phyloP scores from a whole-genome alignment of 208 protist genomes.

The Tritrichomonas musculus region DNA sequence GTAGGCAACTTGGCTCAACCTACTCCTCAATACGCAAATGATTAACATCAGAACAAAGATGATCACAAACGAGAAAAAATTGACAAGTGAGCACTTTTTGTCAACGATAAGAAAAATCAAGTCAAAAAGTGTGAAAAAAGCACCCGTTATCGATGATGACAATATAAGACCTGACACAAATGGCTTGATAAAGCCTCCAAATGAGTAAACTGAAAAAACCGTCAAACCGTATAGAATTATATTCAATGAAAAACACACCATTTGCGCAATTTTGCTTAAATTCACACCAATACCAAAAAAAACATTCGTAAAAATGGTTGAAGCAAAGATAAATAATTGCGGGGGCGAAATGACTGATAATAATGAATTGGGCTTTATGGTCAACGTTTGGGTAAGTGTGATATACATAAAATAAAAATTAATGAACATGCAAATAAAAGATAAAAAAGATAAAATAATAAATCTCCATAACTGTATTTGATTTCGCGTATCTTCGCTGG shows the following conservation, averaged over 20 bases:
- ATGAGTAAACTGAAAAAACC: not conserved
- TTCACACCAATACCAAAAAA: not conserved
- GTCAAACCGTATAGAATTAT: not conserved
- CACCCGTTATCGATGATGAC: not conserved
- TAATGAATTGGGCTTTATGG: not conserved
- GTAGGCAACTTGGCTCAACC: not conserved
- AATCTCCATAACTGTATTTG: not conserved
- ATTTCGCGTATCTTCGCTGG: not conserved
- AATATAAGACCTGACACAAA: not conserved
- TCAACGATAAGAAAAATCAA: not conserved
- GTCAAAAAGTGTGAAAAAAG: not conserved
- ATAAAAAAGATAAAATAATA: not conserved
- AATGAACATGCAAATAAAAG: not conserved
- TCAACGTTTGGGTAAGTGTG: not conserved
- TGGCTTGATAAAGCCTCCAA: not conserved
- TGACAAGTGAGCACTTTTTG: not conserved
- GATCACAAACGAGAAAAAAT: not conserved
- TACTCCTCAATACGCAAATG: not conserved
- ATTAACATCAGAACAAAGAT: not conserved
- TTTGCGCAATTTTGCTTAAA: not conserved
- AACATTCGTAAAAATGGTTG: not conserved
- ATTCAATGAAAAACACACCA: not conserved
- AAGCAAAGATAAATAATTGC: not conserved
- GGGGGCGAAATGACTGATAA: not conserved
- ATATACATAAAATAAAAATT: not conserved